Conservation (phyloP, 2,329 filamentous ascomycete species). For the Exserohilum turcica region DNA sequence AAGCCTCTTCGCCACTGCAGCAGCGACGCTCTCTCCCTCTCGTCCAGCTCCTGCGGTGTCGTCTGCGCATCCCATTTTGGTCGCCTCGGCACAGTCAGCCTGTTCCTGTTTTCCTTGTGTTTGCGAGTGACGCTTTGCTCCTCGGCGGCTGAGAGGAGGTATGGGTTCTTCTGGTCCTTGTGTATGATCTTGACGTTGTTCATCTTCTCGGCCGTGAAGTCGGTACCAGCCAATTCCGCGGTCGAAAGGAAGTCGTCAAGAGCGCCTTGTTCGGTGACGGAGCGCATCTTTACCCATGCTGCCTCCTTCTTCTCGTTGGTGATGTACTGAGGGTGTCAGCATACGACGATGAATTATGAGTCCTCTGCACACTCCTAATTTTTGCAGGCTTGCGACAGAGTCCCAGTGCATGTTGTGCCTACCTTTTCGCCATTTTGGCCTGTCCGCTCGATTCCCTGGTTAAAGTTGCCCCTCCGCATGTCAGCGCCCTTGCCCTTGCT, state of each 20-base stretch:
- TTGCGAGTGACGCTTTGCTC: slow-evolving; percentile 79
- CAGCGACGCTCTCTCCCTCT: slow-evolving; percentile 77
- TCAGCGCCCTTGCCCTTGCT: slow-evolving; percentile 87
- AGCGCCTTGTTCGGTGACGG: slow-evolving; percentile 93
- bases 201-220: slow-evolving; percentile 98
- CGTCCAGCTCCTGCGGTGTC: slow-evolving; percentile 80
- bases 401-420: slow-evolving; percentile 15
- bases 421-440: slow-evolving; percentile 78
- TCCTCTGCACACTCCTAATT: neutral
- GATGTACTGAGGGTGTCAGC: slow-evolving; percentile 68
- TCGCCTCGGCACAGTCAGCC: slow-evolving; percentile 85
- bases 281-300: slow-evolving; percentile 98
- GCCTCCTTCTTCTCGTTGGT: slow-evolving; percentile 91
- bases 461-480: slow-evolving; percentile 72
- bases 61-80: slow-evolving; percentile 88
- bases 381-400: neutral
- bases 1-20: slow-evolving; percentile 87
- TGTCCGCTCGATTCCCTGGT: slow-evolving; percentile 69
- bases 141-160: slow-evolving; percentile 81
- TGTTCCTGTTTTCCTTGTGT: slow-evolving; percentile 77
- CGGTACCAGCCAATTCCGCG: slow-evolving; percentile 94
- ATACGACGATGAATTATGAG: slow-evolving; percentile 24
- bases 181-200: slow-evolving; percentile 99
- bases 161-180: slow-evolving; percentile 93
- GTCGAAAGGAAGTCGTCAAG: slow-evolving; percentile 96